Percentiles rank a stretch among this genome's conserved stretches.
phyloP scores from a whole-genome alignment of 179 eudicot genomes.

The Corrigiola litoralis region DNA sequence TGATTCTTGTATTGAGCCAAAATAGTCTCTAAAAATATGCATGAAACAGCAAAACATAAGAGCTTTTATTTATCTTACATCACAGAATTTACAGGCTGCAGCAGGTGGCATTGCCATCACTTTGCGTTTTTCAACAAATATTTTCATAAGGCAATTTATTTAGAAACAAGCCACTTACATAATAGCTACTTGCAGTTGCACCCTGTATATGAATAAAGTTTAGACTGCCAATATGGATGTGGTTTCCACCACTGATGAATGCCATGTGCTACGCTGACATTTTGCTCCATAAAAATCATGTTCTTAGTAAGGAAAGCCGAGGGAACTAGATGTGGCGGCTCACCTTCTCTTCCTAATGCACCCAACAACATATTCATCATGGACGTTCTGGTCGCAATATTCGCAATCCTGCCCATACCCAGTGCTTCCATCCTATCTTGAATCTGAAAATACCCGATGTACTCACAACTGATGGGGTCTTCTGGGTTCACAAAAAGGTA shows the following conservation, averaged over 20 bases:
- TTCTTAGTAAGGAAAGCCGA: conserved; percentile 57
- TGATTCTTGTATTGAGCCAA: too few species aligned
- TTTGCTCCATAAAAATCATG: conserved; percentile 22
- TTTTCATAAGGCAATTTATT: too few species aligned
- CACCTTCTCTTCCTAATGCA: conserved; percentile 59
- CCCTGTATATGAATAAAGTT: conserved; percentile 6
- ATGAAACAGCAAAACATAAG: too few species aligned
- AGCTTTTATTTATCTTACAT: too few species aligned
- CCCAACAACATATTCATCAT: conserved; percentile 34
- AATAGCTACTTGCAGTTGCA: too few species aligned
- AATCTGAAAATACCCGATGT: conserved; percentile 76
- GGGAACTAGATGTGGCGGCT: conserved; percentile 67
- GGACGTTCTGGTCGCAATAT: conserved; percentile 55
- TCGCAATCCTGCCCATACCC: conserved; percentile 54
- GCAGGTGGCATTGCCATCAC: too few species aligned
- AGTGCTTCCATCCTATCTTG: conserved; percentile 62
- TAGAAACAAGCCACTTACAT: too few species aligned
- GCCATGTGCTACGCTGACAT: conserved; percentile 62
- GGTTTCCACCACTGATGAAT: conserved; percentile 78
- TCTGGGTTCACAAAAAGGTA: conserved; percentile 51
- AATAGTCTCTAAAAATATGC: too few species aligned
- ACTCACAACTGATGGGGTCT: conserved; percentile 71
- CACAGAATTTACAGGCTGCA: too few species aligned
- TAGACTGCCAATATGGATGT: conserved; percentile 25
- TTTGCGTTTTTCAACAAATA: too few species aligned